phyloP scores from a whole-genome alignment of 371 early-diverging fungal species.

The Rhizopus microsporus region DNA sequence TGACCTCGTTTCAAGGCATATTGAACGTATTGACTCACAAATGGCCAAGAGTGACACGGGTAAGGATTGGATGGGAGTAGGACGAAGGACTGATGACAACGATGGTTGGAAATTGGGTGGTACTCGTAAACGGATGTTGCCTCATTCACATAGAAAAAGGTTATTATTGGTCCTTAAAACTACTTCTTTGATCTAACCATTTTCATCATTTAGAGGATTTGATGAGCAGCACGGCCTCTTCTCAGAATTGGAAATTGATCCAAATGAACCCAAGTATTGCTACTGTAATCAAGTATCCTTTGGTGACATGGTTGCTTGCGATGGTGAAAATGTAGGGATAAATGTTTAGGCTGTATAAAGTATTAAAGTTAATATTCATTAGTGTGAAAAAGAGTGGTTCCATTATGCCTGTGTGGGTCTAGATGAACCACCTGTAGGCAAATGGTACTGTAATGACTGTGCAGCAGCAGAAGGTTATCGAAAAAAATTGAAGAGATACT shows the following conservation, averaged over 20 bases:
- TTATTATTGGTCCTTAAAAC: not conserved
- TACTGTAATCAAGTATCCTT: slow-evolving; percentile 93
- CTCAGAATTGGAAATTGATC: slow-evolving; percentile 83
- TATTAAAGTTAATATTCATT: slow-evolving; percentile 1
- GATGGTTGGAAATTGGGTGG: slow-evolving; percentile 9
- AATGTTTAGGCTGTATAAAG: not conserved
- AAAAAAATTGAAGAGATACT: slow-evolving; percentile 29
- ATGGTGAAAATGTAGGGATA: slow-evolving; percentile 78
- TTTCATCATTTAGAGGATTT: not conserved
- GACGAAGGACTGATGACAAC: slow-evolving; percentile 7
- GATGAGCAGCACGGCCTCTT: slow-evolving; percentile 23
- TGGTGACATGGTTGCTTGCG: slow-evolving; percentile 99
- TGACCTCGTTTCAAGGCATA: slow-evolving; percentile 49
- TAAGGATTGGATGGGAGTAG: slow-evolving; percentile 37
- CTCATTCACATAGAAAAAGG: not conserved
- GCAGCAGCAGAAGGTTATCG: slow-evolving; percentile 33
- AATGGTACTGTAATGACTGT: slow-evolving; percentile 88
- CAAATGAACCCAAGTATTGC: slow-evolving; percentile 95
- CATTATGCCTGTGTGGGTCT: slow-evolving; percentile 93
- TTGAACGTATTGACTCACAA: slow-evolving; percentile 53
- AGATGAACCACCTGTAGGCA: slow-evolving; percentile 81
- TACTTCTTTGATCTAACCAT: not conserved
- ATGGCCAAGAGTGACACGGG: slow-evolving; percentile 42
- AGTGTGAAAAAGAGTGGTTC: slow-evolving; percentile 95
- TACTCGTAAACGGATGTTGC: not conserved